Evolutionary conservation across 2,329 filamentous ascomycete genomes (phyloP), one percentile per base, ranked within the genome.

Genomic region (Fusarium heterosporum): DNA sequence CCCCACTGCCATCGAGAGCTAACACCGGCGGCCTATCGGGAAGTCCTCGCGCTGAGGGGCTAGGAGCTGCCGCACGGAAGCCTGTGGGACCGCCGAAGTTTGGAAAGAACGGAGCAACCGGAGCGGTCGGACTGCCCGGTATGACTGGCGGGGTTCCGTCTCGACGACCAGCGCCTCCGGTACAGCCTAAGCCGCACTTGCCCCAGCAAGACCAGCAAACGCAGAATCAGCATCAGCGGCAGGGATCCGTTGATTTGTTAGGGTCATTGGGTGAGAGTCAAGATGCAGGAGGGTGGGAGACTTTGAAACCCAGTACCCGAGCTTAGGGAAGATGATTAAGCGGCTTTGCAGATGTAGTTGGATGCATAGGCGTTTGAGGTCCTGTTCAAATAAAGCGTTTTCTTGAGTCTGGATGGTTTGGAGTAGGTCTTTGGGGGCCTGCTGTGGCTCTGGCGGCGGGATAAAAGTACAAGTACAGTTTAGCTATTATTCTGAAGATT

Each of bases 241-340:
- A 72, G 43, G 75, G 74, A 12, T 74, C 77, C 7, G 74, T 79
- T 46, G 79, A 79, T 61, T 67, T 81, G 41, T 72, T 86, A 17
- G 85, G 86, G 63, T 78, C 85, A 43, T 72, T 86, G 30, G 81
- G 80, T 41, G 84, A 86, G 42, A 79, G 71, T n/a, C 76, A 77
- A 34, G 83, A 82, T 36, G 78, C 86, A 75, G 81, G 82, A 13
- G 80, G 83, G 22, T 88, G 85, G 85, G 84, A 87, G 70, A 83
- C 85, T 6, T 70, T 88, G 71, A 85, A 85, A 72, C 85, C 85
- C 26, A 80, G 73, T 52, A 73, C 73, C 36, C 69, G 68, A 46
- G 54, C 68, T 55, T 70, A 63, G 53, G 13, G 38, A 42, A 36
- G 28, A 13, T 50, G 28, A 29, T 12, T 46, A 16, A 25, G n/a